These are phyloP conservation scores for Amanita pseudoporphyria DNA, from an alignment of 768 basidiomycete genomes.

Conservation along the genomic window DNA sequence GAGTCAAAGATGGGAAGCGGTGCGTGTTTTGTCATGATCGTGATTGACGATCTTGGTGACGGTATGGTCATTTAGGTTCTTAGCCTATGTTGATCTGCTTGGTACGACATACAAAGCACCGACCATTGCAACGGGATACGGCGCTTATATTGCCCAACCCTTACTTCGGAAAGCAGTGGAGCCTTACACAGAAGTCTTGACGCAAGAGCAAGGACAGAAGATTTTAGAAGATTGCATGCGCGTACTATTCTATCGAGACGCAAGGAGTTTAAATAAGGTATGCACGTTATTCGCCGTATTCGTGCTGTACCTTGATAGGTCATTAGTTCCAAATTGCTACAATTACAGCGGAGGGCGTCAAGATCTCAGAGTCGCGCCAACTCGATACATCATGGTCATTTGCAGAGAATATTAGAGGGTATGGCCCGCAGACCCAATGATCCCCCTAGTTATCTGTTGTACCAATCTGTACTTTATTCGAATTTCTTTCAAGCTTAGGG, in stretches of 20 bases:
- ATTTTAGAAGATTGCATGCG: slow-evolving; percentile 84
- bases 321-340: slow-evolving; percentile 90
- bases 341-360: slow-evolving; percentile 66
- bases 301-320: neutral
- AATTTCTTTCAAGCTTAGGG: too few species aligned
- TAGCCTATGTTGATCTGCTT: slow-evolving; percentile 88
- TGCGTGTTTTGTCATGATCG: slow-evolving; percentile 22
- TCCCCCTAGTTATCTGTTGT: neutral
- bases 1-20: slow-evolving; percentile 79
- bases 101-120: slow-evolving; percentile 95
- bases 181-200: slow-evolving; percentile 61
- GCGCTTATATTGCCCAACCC: slow-evolving; percentile 87
- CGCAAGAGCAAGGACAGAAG: slow-evolving; percentile 67
- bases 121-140: slow-evolving; percentile 93
- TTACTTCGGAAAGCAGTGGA: slow-evolving; percentile 88
- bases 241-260: slow-evolving; percentile 94
- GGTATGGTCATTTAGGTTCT: slow-evolving; percentile 51
- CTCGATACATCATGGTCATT: slow-evolving; percentile 84
- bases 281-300: slow-evolving; percentile 9
- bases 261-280: slow-evolving; percentile 92
- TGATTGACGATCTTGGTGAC: neutral
- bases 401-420: slow-evolving; percentile 86
- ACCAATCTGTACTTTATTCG: slow-evolving; percentile 5
- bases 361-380: slow-evolving; percentile 69
- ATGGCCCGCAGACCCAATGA: slow-evolving; percentile 84